Evolutionary conservation across 2,329 filamentous ascomycete genomes (phyloP).

Genomic region (Calonectria pauciramosa): DNA sequence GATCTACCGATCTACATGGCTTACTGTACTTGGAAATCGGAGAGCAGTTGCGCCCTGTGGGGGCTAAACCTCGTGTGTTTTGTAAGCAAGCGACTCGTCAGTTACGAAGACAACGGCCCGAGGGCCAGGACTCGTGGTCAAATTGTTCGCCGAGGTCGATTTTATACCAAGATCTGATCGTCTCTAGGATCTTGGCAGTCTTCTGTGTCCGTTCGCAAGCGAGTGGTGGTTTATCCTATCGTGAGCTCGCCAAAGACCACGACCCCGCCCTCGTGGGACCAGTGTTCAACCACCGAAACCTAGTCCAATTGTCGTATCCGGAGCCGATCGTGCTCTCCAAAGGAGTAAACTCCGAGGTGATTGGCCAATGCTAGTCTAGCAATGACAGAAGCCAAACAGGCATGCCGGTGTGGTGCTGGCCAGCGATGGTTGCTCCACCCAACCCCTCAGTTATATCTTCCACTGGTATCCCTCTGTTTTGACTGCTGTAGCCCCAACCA

Average conservation of each 20-base stretch:
- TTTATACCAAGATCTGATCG: neutral
- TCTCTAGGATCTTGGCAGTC: neutral
- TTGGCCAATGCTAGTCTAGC: neutral
- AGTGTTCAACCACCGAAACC: neutral
- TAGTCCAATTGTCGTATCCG: neutral
- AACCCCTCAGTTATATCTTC: slow-evolving; percentile 11
- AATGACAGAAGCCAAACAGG: neutral
- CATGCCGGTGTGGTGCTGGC: neutral
- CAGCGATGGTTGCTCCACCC: neutral
- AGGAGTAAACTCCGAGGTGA: neutral
- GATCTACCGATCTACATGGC: neutral
- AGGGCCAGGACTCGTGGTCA: neutral
- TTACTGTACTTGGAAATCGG: neutral
- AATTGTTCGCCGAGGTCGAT: neutral
- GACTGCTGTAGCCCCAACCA: neutral
- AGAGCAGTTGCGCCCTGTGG: neutral
- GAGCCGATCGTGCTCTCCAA: neutral
- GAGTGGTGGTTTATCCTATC: neutral
- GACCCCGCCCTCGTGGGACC: neutral
- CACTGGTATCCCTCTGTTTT: neutral
- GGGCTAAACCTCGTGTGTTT: neutral
- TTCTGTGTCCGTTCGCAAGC: neutral
- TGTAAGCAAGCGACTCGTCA: neutral
- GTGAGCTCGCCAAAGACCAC: neutral
- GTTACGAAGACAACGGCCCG: neutral